Percentiles rank a stretch among this genome's conserved stretches.
phyloP scores from a whole-genome alignment of 495 filamentous ascomycete species.

The Penicillium soppii region DNA sequence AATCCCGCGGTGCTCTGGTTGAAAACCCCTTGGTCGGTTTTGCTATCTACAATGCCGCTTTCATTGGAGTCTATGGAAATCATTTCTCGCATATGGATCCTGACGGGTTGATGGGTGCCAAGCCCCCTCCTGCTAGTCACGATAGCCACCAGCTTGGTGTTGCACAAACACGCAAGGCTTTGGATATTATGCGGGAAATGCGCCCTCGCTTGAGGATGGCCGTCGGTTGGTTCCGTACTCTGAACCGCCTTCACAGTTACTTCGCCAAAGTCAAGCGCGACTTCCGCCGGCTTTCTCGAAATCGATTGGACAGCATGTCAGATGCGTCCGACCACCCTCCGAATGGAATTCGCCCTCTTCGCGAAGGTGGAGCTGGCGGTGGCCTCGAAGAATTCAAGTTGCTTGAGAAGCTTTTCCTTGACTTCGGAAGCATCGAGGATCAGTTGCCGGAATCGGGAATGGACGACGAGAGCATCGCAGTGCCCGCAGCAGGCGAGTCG shows the following conservation, averaged over 20 bases:
- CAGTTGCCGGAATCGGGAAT: slow-evolving; percentile 30
- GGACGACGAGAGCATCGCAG: slow-evolving; percentile 36
- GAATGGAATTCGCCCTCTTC: slow-evolving; percentile 42
- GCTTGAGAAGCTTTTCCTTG: slow-evolving; percentile 56
- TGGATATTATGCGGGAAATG: slow-evolving; percentile 62
- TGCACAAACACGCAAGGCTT: slow-evolving; percentile 46
- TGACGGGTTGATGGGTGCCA: slow-evolving; percentile 53
- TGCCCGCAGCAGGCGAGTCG: slow-evolving; percentile 18
- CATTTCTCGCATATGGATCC: slow-evolving; percentile 81
- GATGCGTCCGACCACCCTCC: slow-evolving; percentile 36
- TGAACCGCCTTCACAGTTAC: slow-evolving; percentile 66
- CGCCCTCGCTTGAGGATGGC: slow-evolving; percentile 68
- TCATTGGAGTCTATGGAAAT: slow-evolving; percentile 65
- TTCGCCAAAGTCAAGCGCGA: slow-evolving; percentile 64
- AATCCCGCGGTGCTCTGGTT: slow-evolving; percentile 66
- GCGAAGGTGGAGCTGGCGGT: slow-evolving; percentile 57
- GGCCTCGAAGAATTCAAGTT: slow-evolving; percentile 72
- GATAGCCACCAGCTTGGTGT: slow-evolving; percentile 33
- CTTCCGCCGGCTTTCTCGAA: slow-evolving; percentile 51
- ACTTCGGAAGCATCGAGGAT: slow-evolving; percentile 55
- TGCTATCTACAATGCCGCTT: slow-evolving; percentile 78
- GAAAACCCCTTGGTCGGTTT: slow-evolving; percentile 81
- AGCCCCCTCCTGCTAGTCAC: slow-evolving; percentile 21
- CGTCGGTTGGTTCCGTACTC: slow-evolving; percentile 65
- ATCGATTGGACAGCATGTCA: slow-evolving; percentile 30